Conservation (phyloP, 2,329 filamentous ascomycete genomes). For the Ophiostoma sp. region DNA sequence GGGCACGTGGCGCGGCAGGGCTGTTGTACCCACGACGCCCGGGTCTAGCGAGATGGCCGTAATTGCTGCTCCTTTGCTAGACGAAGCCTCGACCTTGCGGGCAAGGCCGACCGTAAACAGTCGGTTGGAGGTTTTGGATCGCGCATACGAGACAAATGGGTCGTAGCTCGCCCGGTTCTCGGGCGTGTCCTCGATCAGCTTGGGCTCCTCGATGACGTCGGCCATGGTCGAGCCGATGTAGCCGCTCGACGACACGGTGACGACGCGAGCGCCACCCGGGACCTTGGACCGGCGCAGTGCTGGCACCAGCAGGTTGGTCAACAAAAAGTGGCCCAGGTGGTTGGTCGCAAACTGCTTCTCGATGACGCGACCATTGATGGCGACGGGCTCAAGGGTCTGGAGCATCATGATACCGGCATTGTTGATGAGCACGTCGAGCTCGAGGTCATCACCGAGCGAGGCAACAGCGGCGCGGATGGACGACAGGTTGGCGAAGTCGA, state of each 20-base stretch:
- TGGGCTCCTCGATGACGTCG: constrained; percentile 43
- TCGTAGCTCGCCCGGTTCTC: constrained; percentile 28
- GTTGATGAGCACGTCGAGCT: constrained; percentile 38
- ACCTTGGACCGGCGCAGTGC: constrained; percentile 36
- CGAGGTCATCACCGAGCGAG: constrained; percentile 30
- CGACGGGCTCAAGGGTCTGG: constrained; percentile 32
- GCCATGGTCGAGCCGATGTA: constrained; percentile 38
- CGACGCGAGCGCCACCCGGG: constrained; percentile 33
- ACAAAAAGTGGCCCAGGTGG: constrained; percentile 46
- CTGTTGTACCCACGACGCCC: constrained; percentile 30
- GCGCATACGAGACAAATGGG: constrained; percentile 41
- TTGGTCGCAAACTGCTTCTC: constrained; percentile 46
- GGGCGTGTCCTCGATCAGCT: constrained; percentile 35
- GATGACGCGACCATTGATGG: constrained; percentile 28
- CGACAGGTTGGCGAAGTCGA: constrained; percentile 37
- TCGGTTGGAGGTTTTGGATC: constrained; percentile 49
- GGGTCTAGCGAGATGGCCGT: constrained; percentile 40
- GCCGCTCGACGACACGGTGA: constrained; percentile 41
- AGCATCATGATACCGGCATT: constrained; percentile 38
- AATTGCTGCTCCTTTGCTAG: constrained; percentile 30
- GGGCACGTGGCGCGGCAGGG: constrained; percentile 18
- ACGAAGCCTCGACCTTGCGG: constrained; percentile 29
- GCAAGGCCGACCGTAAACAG: constrained; percentile 41
- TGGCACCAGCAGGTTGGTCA: constrained; percentile 44
- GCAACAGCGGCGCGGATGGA: constrained; percentile 36